Conservation (phyloP, 768 basidiomycete species). For the Pleurotus pulmonarius region DNA sequence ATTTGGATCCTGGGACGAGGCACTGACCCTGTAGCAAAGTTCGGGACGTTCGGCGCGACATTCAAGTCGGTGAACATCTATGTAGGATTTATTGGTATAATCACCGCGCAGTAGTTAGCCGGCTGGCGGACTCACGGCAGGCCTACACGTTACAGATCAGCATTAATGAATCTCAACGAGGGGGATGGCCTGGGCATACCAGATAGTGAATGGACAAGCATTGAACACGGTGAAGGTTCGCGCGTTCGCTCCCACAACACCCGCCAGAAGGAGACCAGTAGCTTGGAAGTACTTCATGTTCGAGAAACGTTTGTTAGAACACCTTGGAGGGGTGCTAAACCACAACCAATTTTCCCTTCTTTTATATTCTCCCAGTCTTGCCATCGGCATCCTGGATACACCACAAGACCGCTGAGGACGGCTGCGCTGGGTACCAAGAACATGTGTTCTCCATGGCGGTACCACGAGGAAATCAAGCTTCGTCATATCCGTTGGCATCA, state of each 20-base stretch:
- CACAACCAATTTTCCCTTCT: background rate
- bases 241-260: conserved; percentile 33
- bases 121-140: conserved; percentile 29
- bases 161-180: background rate
- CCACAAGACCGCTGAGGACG: background rate
- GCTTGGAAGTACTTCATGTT: conserved; percentile 26
- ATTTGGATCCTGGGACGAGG: too few species aligned
- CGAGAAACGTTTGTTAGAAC: background rate
- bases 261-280: conserved; percentile 20
- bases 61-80: conserved; percentile 42
- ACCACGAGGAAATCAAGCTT: background rate
- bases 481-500: background rate
- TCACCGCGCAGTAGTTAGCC: background rate
- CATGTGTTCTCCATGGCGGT: background rate
- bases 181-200: conserved; percentile 31
- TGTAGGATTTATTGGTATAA: conserved; percentile 8
- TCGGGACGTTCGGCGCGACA: conserved; percentile 32
- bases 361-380: background rate
- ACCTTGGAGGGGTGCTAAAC: background rate
- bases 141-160: conserved; percentile 28
- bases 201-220: conserved; percentile 65
- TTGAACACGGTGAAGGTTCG: conserved; percentile 62
- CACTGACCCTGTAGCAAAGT: conserved; percentile 29
- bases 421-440: background rate
- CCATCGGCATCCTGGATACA: background rate